Base-by-base conservation (phyloP, 176 grass and related monocot species). In the Pharus latifolius region DNA sequence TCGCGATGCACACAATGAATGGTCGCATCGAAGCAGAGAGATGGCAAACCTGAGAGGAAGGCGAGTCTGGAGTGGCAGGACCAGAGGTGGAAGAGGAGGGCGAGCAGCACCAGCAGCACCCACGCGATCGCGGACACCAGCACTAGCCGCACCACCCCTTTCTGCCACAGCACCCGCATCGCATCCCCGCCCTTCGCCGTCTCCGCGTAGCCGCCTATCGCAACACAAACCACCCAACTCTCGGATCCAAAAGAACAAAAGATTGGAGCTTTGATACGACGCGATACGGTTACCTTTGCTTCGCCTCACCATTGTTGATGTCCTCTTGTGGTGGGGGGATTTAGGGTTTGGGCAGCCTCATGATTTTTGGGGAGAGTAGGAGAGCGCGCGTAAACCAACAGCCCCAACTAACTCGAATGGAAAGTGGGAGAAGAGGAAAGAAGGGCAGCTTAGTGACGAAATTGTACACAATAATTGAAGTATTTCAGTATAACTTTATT, bases 71-170 rank as follows among this genome's bases (percentile, higher is more conserved):
- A 88, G 72, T 51, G 83, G 74, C 90, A 98, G 46, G 95, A 88
- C 95, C 90, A 93, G 55, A 94, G 78, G 81, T 88, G 78, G 80
- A 99, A 99, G 44, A 88, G 84, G 78, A 99, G 83, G 15, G 89
- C 86, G 61, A 89, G 78, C 33, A 96, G 84, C 37, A 93, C 84
- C 61, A 94, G 78, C 67, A 94, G 9, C 57, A 82, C 82, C 90
- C 89, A 98, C 11, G 72, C 80, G 35, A 93, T 80, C 49, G 95
- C 87, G 40, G 87, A 78, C 57, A 91, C 84, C 56, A 93, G 67
- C 60, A 91, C 75, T 43, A 93, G 78, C 33, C 95, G 76, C 63
- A 69, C 68, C 56, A 84, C 79, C n/a, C 95, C 95, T 72, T 43
- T 81, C 51, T 84, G 77, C 78, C 84, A 86, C 70, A 78, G 69